Evolutionary conservation across 805 yeast genomes (phyloP), one percentile per base, ranked within the genome.

Genomic region (Saccharomycopsis sp.): DNA sequence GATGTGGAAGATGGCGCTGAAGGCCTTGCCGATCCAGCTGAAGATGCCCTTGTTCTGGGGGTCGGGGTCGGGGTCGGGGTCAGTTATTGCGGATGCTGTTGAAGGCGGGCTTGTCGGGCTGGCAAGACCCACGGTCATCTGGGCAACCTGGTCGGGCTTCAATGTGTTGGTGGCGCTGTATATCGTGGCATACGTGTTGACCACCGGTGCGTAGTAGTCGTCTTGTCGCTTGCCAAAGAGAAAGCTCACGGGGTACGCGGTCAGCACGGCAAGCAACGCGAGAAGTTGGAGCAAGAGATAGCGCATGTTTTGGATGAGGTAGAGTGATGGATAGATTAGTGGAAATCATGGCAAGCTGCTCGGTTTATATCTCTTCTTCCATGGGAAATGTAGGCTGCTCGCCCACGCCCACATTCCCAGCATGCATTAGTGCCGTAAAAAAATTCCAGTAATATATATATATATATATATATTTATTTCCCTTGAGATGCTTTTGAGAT

Each of bases 21-120:
- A 26, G 20, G 29, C 7, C 18, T 38, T 42, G 15, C 45, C 42
- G 17, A 42, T 38, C 13, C 15, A 16, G n/a, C 38, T 23, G 29
- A 42, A 37, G 7, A 42, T 23, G 16, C 45, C 45, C 21, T 42
- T 42, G 19, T 42, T 17, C 15, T 36, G 45, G 19, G 21, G 23
- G 10, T 17, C 37, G 7, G 8, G 7, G 7, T 13, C 29, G n/a
- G 12, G 12, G n/a, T 9, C n/a, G 34, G 8, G 7, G 18, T 21
- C 15, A 17, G 9, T 13, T 25, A 20, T 16, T n/a, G 16, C 23
- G n/a, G 10, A 19, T 17, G 34, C n/a, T 19, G 38, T 35, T 8
- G 39, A 35, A n/a, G 38, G n/a, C 2, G 39, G 7, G n/a, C 39
- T 25, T 18, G 38, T 21, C 12, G 9, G 15, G 10, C 9, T 13